phyloP scores from a whole-genome alignment of 2,329 filamentous ascomycete species.

The Leptographium flavum region DNA sequence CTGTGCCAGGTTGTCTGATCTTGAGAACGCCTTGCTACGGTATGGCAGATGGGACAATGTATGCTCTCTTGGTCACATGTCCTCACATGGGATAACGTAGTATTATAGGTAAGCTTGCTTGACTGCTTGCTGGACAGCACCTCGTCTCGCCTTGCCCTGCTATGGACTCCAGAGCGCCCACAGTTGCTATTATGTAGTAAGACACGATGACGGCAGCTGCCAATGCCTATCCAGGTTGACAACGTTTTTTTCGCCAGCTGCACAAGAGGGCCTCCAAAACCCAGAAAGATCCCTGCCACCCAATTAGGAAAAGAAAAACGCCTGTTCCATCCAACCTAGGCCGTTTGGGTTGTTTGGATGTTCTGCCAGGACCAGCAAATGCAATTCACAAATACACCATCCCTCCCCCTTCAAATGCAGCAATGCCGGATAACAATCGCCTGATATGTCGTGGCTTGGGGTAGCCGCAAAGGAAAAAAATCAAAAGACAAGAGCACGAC shows the following conservation, averaged over 20 bases:
- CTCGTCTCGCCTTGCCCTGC: no score
- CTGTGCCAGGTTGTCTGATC: no score
- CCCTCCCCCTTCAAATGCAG: slow-evolving; percentile 4
- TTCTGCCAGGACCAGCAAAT: slow-evolving; percentile 4
- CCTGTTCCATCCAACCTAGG: slow-evolving; percentile 6
- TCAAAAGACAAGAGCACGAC: background rate
- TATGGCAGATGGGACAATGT: no score
- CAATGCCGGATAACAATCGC: slow-evolving; percentile 3
- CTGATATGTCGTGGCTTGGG: background rate
- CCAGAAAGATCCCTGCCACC: background rate
- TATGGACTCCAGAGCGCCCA: no score
- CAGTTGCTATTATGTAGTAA: background rate
- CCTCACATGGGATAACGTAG: no score
- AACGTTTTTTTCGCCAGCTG: background rate
- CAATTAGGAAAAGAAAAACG: background rate
- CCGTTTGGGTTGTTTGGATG: slow-evolving; percentile 1
- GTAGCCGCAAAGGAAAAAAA: background rate
- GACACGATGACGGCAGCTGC: background rate
- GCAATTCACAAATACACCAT: slow-evolving; percentile 4
- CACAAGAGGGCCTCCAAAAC: background rate
- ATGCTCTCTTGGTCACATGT: no score
- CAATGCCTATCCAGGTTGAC: background rate
- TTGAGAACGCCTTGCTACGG: no score
- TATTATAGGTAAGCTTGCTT: no score
- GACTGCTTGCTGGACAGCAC: no score